Conservation (phyloP, 768 basidiomycete genomes). For the Podaxis sp. region DNA sequence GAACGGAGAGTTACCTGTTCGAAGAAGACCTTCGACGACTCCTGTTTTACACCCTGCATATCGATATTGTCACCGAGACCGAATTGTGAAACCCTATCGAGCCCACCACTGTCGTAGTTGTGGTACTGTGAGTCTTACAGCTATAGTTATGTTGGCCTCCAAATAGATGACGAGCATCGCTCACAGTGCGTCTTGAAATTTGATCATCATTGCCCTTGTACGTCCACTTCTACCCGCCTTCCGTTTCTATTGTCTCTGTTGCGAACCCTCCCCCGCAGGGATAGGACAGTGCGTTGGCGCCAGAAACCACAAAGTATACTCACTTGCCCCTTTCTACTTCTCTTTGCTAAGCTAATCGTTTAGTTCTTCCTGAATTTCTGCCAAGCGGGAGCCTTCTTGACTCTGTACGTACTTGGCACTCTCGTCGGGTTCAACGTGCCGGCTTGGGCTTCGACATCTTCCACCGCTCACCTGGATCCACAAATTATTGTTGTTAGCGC, state of each 20-base stretch:
- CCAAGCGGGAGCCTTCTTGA: slow-evolving; percentile 55
- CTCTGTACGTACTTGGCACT: slow-evolving; percentile 58
- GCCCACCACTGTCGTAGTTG: slow-evolving; percentile 80
- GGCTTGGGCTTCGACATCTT: slow-evolving; percentile 3
- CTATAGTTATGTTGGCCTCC: neutral
- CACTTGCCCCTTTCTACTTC: neutral
- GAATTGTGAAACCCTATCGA: slow-evolving; percentile 66
- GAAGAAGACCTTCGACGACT: slow-evolving; percentile 30
- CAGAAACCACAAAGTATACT: slow-evolving; percentile 74
- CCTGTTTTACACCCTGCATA: slow-evolving; percentile 54
- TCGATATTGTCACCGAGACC: slow-evolving; percentile 63
- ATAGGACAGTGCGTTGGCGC: slow-evolving; percentile 95
- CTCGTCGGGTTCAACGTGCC: slow-evolving; percentile 29
- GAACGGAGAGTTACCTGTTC: slow-evolving; percentile 18
- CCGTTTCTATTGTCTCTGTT: neutral
- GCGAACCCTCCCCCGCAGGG: slow-evolving; percentile 43
- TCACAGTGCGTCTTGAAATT: slow-evolving; percentile 76
- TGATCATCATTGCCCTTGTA: slow-evolving; percentile 90
- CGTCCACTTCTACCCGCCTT: slow-evolving; percentile 20
- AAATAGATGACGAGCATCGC: neutral
- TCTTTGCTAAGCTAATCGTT: neutral
- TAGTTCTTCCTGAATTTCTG: slow-evolving; percentile 87
- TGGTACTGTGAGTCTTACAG: slow-evolving; percentile 57
- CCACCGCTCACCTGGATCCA: slow-evolving; percentile 41
- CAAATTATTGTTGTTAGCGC: slow-evolving; percentile 71